phyloP scores from a whole-genome alignment of 2,329 filamentous ascomycete genomes.

The Mariannaea sp. region DNA sequence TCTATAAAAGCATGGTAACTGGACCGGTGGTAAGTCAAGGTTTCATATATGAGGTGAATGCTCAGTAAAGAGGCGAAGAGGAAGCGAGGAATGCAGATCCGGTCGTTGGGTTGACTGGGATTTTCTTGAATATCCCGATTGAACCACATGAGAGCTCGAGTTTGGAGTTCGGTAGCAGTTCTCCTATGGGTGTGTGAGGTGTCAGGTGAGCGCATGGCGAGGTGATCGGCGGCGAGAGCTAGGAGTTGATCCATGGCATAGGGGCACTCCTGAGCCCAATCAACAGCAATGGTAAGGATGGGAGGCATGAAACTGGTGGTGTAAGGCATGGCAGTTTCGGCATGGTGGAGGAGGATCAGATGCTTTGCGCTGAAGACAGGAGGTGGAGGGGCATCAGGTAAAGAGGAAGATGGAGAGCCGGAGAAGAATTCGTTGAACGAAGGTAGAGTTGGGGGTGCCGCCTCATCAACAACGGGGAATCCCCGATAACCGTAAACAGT shows the following conservation, averaged over 20 bases:
- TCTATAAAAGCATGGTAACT: slow-evolving; percentile 48
- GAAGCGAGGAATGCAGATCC: slow-evolving; percentile 47
- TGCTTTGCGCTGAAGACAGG: slow-evolving; percentile 45
- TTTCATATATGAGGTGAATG: slow-evolving; percentile 55
- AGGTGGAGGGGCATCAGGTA: slow-evolving; percentile 15
- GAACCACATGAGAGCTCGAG: slow-evolving; percentile 47
- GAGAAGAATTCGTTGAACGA: slow-evolving; percentile 31
- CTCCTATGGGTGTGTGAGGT: slow-evolving; percentile 33
- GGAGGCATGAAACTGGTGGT: slow-evolving; percentile 28
- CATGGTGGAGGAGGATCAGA: slow-evolving; percentile 48
- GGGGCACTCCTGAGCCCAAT: slow-evolving; percentile 43
- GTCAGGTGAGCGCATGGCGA: slow-evolving; percentile 31
- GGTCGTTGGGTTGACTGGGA: slow-evolving; percentile 19
- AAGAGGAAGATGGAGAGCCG: slow-evolving; percentile 22
- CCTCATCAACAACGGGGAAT: slow-evolving; percentile 11
- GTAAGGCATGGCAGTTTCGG: slow-evolving; percentile 36
- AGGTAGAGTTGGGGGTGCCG: slow-evolving; percentile 27
- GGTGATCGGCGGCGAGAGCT: slow-evolving; percentile 51
- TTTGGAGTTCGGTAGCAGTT: slow-evolving; percentile 52
- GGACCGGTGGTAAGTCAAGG: slow-evolving; percentile 44
- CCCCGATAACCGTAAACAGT: slow-evolving; percentile 19
- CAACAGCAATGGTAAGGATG: slow-evolving; percentile 41
- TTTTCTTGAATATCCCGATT: slow-evolving; percentile 41
- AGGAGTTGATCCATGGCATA: slow-evolving; percentile 55
- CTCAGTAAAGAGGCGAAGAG: slow-evolving; percentile 52